Percentiles rank a stretch among this genome's conserved stretches.
phyloP scores from a whole-genome alignment of 2,329 filamentous ascomycete genomes.

The Alternaria consortialis region DNA sequence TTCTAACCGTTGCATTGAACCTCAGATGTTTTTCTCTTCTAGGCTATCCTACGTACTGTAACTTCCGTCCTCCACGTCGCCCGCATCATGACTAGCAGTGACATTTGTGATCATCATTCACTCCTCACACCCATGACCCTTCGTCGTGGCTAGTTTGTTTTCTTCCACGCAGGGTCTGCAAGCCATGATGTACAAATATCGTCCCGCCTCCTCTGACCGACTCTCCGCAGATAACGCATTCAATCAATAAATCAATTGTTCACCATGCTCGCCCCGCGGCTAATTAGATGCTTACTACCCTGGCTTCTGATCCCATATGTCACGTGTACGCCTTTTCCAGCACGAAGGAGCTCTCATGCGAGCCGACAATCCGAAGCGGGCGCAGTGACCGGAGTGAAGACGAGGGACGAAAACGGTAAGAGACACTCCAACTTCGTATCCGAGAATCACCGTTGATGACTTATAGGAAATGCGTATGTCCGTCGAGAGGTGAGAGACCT shows the following conservation, averaged over 20 bases:
- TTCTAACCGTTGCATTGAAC: background rate
- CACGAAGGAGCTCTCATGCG: background rate
- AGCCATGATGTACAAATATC: slow-evolving; percentile 3
- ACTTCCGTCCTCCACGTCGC: background rate
- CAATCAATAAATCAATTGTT: background rate
- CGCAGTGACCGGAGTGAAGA: slow-evolving; percentile 30
- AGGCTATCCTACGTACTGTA: background rate
- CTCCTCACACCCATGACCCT: background rate
- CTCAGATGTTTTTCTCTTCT: background rate
- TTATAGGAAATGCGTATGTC: slow-evolving; percentile 38
- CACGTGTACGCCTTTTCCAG: slow-evolving; percentile 14
- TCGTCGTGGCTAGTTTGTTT: background rate
- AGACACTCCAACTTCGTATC: rapidly evolving
- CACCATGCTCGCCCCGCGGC: slow-evolving; percentile 18
- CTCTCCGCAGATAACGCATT: background rate
- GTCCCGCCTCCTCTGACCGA: slow-evolving; percentile 1
- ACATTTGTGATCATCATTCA: background rate
- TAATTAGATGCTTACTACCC: slow-evolving; percentile 2
- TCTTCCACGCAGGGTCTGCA: background rate
- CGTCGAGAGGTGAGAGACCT: slow-evolving; percentile 75
- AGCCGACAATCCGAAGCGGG: slow-evolving; percentile 14
- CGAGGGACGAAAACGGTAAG: slow-evolving; percentile 32
- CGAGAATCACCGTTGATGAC: background rate
- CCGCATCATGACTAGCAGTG: background rate
- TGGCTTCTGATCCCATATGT: slow-evolving; percentile 13